Conservation (phyloP, 768 basidiomycete genomes). For the Lactarius trivialis region DNA sequence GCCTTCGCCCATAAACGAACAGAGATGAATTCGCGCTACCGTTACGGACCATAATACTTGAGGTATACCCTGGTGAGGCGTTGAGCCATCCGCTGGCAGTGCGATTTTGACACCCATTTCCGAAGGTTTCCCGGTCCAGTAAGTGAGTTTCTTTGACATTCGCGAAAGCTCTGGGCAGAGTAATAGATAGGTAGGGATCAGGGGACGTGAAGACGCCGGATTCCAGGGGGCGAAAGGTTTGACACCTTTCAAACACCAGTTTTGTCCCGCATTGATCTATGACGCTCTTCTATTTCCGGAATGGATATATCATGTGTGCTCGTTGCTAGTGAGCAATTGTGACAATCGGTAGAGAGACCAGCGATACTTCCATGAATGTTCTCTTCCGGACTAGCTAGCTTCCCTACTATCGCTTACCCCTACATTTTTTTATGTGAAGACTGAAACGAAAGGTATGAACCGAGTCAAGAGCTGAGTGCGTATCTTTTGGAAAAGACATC, state of each 20-base stretch:
- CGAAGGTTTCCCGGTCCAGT: not conserved
- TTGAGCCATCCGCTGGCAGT: not conserved
- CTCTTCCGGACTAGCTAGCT: not conserved
- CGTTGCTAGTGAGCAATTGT: not conserved
- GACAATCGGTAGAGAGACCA: not conserved
- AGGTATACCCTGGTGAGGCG: not conserved
- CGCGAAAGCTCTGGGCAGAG: not conserved
- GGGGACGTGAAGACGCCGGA: not conserved
- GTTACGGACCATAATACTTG: not conserved
- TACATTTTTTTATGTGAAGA: not conserved
- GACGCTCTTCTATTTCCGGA: not conserved
- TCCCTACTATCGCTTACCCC: not conserved
- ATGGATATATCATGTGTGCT: not conserved
- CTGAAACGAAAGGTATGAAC: not conserved
- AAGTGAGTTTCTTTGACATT: not conserved
- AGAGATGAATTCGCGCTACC: not conserved
- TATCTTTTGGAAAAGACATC: not conserved
- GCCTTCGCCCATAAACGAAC: not conserved
- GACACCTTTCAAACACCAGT: not conserved
- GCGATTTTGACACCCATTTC: not conserved
- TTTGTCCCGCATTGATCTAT: not conserved
- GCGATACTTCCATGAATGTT: not conserved
- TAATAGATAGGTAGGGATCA: not conserved
- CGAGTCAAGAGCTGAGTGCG: no score
- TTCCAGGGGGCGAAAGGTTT: not conserved